phyloP scores from a whole-genome alignment of 805 yeast species.

The Clavispora asparagi region DNA sequence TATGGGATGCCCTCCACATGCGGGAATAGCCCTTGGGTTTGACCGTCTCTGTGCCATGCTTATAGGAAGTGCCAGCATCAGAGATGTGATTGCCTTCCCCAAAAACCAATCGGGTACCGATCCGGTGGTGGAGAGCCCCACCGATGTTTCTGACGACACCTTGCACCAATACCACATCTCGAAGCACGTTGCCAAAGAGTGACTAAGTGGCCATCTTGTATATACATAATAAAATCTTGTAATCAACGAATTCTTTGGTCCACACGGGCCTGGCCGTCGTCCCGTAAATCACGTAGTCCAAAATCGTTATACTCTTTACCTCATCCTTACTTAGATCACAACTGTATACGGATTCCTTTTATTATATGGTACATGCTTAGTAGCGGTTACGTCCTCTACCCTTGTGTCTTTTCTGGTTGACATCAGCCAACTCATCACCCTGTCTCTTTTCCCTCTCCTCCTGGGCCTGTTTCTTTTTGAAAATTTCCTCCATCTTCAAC shows the following conservation, averaged over 20 bases:
- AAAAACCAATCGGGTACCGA: constrained; percentile 87
- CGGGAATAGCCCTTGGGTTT: constrained; percentile 93
- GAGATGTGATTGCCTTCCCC: constrained; percentile 96
- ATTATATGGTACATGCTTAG: not conserved
- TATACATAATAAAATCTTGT: not conserved
- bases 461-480: constrained; percentile 23
- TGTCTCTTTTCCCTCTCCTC: constrained; percentile 25
- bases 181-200: constrained; percentile 1
- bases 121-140: constrained; percentile 83
- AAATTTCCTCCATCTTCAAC: constrained; percentile 35
- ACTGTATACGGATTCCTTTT: not conserved
- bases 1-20: constrained; percentile 98
- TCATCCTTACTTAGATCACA: not conserved
- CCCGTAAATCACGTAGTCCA: no score
- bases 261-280: no score
- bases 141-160: constrained; percentile 46
- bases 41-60: constrained; percentile 92
- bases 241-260: no score
- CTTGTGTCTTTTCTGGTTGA: constrained; percentile 5
- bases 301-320: no score
- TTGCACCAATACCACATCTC: constrained; percentile 52
- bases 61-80: constrained; percentile 65
- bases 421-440: constrained; percentile 13
- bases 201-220: not conserved
- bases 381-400: constrained; percentile 10